Percentiles rank a stretch among this genome's conserved stretches.
These are phyloP conservation scores for Aureobasidium mangrovei DNA, from an alignment of 2,329 filamentous ascomycete genomes.

Conservation along the genomic window DNA sequence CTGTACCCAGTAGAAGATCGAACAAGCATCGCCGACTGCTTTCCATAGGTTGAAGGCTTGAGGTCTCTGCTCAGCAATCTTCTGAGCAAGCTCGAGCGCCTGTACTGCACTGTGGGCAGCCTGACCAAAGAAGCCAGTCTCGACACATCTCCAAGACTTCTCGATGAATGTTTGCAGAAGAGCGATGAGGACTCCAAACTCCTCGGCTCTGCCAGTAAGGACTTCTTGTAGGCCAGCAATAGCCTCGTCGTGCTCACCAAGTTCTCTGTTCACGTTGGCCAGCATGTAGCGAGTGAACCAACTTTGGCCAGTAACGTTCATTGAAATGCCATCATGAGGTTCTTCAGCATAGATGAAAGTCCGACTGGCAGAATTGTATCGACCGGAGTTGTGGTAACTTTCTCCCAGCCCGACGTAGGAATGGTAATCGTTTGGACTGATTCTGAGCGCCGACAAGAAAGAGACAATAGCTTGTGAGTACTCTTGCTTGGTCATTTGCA, in stretches of 20 bases:
- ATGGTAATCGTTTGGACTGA: conserved; percentile 80
- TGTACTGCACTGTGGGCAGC: conserved; percentile 61
- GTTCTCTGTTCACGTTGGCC: conserved; percentile 84
- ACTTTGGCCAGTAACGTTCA: conserved; percentile 54
- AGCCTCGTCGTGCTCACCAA: conserved; percentile 82
- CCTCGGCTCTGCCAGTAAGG: conserved; percentile 55
- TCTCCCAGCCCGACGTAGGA: conserved; percentile 96
- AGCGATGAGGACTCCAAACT: conserved; percentile 81
- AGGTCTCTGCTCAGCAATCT: conserved; percentile 51
- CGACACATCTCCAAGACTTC: conserved; percentile 64
- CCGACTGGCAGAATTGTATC: conserved; percentile 88
- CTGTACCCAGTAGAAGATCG: conserved; percentile 73
- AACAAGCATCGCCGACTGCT: conserved; percentile 77
- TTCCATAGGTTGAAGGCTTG: conserved; percentile 95
- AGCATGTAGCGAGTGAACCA: conserved; percentile 99
- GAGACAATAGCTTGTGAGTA: conserved; percentile 82
- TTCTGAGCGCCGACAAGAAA: conserved; percentile 80
- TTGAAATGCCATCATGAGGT: conserved; percentile 54
- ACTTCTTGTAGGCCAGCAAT: conserved; percentile 69
- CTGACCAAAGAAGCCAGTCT: conserved; percentile 80
- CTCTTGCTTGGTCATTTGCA: conserved; percentile 89
- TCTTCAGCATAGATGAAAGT: conserved; percentile 79
- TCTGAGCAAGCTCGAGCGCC: conserved; percentile 58
- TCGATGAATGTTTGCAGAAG: conserved; percentile 83
- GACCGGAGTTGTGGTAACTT: conserved; percentile 87